Evolutionary conservation across 768 basidiomycete species (phyloP), one percentile per base, ranked within the genome.

Genomic region (Saitozyma podzolica): DNA sequence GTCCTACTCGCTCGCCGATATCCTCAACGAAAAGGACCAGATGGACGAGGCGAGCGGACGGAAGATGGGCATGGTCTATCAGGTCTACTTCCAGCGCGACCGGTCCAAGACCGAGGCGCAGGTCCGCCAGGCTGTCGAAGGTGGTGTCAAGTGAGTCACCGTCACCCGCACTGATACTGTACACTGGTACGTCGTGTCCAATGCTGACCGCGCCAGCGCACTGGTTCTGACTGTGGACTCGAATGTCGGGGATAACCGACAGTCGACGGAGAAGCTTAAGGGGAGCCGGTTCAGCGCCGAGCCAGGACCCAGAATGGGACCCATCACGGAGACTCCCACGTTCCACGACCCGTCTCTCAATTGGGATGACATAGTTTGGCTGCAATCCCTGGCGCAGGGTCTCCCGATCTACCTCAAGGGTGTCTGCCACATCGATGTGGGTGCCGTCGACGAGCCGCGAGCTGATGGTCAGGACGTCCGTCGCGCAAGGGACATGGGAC

Each of bases 211-310:
- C 20, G 16, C 8, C 81, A 92, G 88, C 57, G 92, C 90, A 0
- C 89, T 97, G 55, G 88, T 91, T 72, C 80, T 97, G 51, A 95
- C 93, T 1, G 92, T 94, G 2, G 93, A 97, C 78, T 89, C 91
- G 1, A 83, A 89, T 37, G 86, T 90, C 39, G 64, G 64, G 8
- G 72, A 70, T 50, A 63, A 53, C 45, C 61, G 72, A 45, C 70
- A 70, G 49, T 54, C 50, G 11, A 65, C 64, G 16, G 73, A 74
- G 50, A 76, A 75, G 65, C 48, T 74, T 37, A 76, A 74, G 45
- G 77, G 77, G 8, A 62, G 67, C 0, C 72, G 50, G 10, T 70
- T 70, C 0, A 52, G 58, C 41, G 72, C 65, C 9, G 62, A 68
- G 39, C 73, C 73, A 8, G 77, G 77, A 29, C 58, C 62, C 10